Evolutionary conservation across 2,329 filamentous ascomycete species (phyloP), one percentile per base, ranked within the genome.

Genomic region (Apiospora hydei): DNA sequence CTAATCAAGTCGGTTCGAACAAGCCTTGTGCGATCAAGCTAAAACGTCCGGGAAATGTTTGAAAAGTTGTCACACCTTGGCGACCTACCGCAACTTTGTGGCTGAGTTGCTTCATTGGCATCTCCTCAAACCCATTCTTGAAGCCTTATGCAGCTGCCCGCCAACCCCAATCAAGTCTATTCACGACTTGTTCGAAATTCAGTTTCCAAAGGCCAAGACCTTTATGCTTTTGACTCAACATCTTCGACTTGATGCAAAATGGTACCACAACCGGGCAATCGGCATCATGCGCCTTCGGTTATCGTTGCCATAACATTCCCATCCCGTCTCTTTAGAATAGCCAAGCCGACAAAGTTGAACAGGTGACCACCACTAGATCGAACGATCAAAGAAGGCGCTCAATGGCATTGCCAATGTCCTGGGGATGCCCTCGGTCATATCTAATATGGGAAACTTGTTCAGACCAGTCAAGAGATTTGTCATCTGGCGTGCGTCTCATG

Each of bases 111-210:
- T 61, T 61, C 30, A 61, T 10, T 34, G 14, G 16, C 30, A 38
- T 61, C 16, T 61, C 7, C 53, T 61, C 53, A 61, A 61, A 61
- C 53, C 34, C 53, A n/a, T 49, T 61, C 51, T 8, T 18, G 53
- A 34, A 34, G 34, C 51, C 24, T 30, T 30, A 61, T 38, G 53
- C 53, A 61, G 16, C 53, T 21, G 21, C 30, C 53, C 53, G 16
- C 16, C 53, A 38, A 38, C 53, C 53, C 53, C 53, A 34, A 61
- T 61, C 10, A 30, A 61, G 53, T 34, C 53, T 61, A 61, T 61
- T 38, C 53, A 16, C 26, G 26, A 38, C 53, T 61, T 61, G 6
- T 18, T 2, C 14, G 24, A 18, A 7, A 10, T 2, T 24, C 11
- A 26, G 11, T 16, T 30, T 24, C 49, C 6, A n/a, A n/a, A 18